phyloP scores from a whole-genome alignment of 2,329 filamentous ascomycete species.

The Elsinoe necatrix region DNA sequence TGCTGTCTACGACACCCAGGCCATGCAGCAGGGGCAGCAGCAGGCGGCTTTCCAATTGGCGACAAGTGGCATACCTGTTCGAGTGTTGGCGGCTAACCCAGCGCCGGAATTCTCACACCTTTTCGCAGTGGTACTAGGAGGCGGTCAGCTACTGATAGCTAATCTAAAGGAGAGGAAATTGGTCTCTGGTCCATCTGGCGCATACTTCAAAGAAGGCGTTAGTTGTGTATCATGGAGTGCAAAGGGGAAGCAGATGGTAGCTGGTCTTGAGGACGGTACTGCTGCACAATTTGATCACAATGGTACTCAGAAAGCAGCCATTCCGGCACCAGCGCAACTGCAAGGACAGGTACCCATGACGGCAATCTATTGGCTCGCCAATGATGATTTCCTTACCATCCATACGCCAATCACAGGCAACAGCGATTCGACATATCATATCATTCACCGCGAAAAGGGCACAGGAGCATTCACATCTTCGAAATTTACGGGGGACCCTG shows the following conservation, averaged over 20 bases:
- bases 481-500: conserved; percentile 60
- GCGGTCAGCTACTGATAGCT: conserved; percentile 75
- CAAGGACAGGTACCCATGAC: conserved; percentile 37
- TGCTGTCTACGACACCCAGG: conserved; percentile 69
- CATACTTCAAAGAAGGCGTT: conserved; percentile 61
- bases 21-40: conserved; percentile 56
- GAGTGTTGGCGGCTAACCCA: conserved; percentile 73
- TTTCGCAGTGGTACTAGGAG: conserved; percentile 70
- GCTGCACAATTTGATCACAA: conserved; percentile 76
- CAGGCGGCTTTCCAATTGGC: conserved; percentile 65
- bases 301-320: conserved; percentile 65
- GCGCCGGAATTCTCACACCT: conserved; percentile 62
- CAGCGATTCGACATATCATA: conserved; percentile 61
- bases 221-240: conserved; percentile 86
- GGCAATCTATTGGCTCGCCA: conserved; percentile 79
- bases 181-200: conserved; percentile 50
- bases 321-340: conserved; percentile 66
- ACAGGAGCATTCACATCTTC: conserved; percentile 59
- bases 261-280: conserved; percentile 72
- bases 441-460: conserved; percentile 61
- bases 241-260: conserved; percentile 85
- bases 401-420: conserved; percentile 51
- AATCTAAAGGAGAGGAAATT: conserved; percentile 63
- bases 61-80: conserved; percentile 66
- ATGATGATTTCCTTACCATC: conserved; percentile 71